A percentile compares a stretch with the other conserved stretches of the same genome.
These are phyloP conservation scores for Chalciporus chontae DNA, from an alignment of 768 basidiomycete species.

Conservation along the genomic window DNA sequence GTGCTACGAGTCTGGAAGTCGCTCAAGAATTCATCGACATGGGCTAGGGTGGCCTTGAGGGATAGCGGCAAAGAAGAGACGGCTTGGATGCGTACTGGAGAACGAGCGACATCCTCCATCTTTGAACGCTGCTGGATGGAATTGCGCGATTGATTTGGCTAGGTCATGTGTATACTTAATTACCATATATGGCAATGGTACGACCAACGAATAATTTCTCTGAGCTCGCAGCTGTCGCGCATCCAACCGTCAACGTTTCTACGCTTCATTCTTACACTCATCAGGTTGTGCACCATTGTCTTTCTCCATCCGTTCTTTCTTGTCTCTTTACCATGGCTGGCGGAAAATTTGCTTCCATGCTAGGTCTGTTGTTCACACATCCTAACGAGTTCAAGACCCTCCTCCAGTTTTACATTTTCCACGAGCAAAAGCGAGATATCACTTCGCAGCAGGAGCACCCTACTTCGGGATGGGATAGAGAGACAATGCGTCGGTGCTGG, in stretches of 20 bases:
- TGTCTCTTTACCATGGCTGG: slow-evolving; percentile 33
- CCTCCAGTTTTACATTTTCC: slow-evolving; percentile 78
- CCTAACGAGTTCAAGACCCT: slow-evolving; percentile 82
- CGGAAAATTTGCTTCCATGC: slow-evolving; percentile 53
- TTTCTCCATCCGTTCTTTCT: neutral
- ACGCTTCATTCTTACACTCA: neutral
- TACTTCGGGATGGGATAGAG: slow-evolving; percentile 83
- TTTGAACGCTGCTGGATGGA: neutral
- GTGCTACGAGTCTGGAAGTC: slow-evolving; percentile 47
- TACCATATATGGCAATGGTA: slow-evolving; percentile 8
- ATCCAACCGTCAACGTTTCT: neutral
- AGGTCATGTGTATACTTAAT: slow-evolving; percentile 7
- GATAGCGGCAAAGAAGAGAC: slow-evolving; percentile 36
- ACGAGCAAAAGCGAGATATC: slow-evolving; percentile 81
- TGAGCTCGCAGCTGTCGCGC: neutral
- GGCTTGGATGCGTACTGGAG: slow-evolving; percentile 46
- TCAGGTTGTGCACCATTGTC: neutral
- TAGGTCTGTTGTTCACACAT: slow-evolving; percentile 69
- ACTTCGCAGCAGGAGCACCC: slow-evolving; percentile 67
- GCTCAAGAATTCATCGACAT: slow-evolving; percentile 44
- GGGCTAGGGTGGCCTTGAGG: slow-evolving; percentile 37
- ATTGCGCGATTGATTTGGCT: too few species aligned
- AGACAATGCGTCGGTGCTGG: slow-evolving; percentile 89
- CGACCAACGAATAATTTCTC: slow-evolving; percentile 1
- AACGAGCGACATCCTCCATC: slow-evolving; percentile 48